Base-by-base conservation (phyloP, 2,329 filamentous ascomycete genomes). In the Celoporthe dispersa region DNA sequence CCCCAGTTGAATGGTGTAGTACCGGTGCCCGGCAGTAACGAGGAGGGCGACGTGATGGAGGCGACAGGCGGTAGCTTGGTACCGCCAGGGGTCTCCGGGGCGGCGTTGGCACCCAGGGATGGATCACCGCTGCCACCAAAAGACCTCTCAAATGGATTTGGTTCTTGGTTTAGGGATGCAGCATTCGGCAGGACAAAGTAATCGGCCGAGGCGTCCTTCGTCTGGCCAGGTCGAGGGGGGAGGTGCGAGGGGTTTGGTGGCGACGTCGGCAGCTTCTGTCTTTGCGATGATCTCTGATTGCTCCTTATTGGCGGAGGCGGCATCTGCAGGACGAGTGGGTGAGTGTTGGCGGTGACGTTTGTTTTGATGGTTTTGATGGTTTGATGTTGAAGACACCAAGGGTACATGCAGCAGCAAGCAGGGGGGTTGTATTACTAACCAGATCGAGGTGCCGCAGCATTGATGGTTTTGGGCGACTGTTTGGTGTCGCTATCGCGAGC, bases 61-160 rank as follows among this genome's bases (percentile, higher is more conserved):
- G 94, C 94, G 75, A 98, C 94, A 22, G 94, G 92, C 65, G 96
- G 96, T 73, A 99, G 85, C 77, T 97, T 91, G 70, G 89, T 90
- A 73, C 88, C 91, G 75, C 93, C 92, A 22, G 95, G 94, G 41
- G 95, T 97, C 79, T 97, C 93, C 75, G 89, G 83, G 2, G 66
- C 66, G 37, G 61, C 68, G 31, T 66, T 68, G 33, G 60, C 68
- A 48, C 55, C 66, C 31, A 69, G 61, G 25, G 22, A 64, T 28
- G 69, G 66, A n/a, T 64, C 67, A 63, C 85, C 87, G 33, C 85
- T 83, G 68, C 83, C 83, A 72, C 88, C 90, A 79, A 99, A 99
- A 8, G 95, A 98, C 81, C 96, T 93, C 80, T 98, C 96, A 77
- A 99, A 98, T 11, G 96, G 95, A 81, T 99, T 98, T 71, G 94